A percentile compares a stretch with the other conserved stretches of the same genome.
phyloP scores from a whole-genome alignment of 257 asterid genomes.

The Buddleja alternifolia region DNA sequence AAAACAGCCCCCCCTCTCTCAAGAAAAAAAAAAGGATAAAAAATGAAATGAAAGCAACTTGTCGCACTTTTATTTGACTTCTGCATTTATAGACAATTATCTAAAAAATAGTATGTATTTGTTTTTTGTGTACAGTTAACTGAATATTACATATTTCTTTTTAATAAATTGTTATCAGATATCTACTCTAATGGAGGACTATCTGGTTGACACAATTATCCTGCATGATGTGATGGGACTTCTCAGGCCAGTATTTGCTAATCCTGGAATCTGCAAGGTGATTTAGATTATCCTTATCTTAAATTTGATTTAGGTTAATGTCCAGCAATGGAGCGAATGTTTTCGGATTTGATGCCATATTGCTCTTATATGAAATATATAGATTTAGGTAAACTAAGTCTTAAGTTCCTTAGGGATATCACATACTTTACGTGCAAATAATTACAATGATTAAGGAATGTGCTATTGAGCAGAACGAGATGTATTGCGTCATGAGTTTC shows the following conservation, averaged over 20 bases:
- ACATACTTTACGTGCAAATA: too few relatives aligned
- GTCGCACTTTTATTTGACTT: background rate
- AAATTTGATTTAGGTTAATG: constrained; percentile 5
- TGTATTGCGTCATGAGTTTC: too few relatives aligned
- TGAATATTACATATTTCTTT: background rate
- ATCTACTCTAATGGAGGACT: constrained; percentile 70
- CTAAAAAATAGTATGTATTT: background rate
- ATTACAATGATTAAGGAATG: background rate
- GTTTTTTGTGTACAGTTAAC: background rate
- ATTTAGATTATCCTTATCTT: constrained; percentile 9
- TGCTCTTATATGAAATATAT: constrained; percentile 3
- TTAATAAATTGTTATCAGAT: constrained; percentile 47
- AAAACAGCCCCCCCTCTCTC: background rate
- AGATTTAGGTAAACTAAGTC: background rate
- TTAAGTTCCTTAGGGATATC: background rate
- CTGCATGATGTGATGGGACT: constrained; percentile 84
- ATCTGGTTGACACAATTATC: constrained; percentile 75
- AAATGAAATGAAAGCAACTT: background rate
- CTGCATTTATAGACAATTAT: background rate
- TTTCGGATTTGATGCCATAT: background rate
- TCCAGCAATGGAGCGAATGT: background rate
- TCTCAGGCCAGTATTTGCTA: constrained; percentile 77
- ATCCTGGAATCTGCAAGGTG: constrained; percentile 93
- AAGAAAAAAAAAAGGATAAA: background rate
- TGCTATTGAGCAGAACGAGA: background rate